Evolutionary conservation across 768 basidiomycete species (phyloP).

Genomic region (Imleria badia): DNA sequence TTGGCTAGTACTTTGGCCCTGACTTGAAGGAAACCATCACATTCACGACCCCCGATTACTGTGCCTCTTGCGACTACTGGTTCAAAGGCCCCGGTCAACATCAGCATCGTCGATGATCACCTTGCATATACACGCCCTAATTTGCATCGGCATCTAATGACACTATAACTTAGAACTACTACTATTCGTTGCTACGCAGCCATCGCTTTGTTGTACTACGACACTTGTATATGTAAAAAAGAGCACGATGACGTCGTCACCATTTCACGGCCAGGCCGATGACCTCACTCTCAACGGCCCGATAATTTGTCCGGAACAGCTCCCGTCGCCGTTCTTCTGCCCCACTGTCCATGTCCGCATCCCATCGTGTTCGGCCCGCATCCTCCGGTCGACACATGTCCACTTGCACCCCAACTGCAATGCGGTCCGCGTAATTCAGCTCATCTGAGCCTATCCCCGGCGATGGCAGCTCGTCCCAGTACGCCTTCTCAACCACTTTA

Average conservation of each 20-base stretch:
- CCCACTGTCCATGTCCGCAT: conserved; percentile 38
- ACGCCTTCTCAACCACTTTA: conserved; percentile 73
- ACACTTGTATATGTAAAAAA: conserved; percentile 19
- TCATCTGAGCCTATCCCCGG: conserved; percentile 24
- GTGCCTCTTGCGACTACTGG: conserved; percentile 59
- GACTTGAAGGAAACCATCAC: conserved; percentile 65
- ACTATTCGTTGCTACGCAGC: conserved; percentile 19
- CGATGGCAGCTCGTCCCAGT: conserved; percentile 63
- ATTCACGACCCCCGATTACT: conserved; percentile 49
- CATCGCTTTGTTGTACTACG: conserved; percentile 23
- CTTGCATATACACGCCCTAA: conserved; percentile 1
- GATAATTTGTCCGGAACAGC: conserved; percentile 76
- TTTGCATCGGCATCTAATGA: conserved; percentile 22
- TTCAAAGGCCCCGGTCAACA: conserved; percentile 43
- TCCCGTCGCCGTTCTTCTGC: conserved; percentile 44
- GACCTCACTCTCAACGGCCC: conserved; percentile 84
- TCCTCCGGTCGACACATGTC: conserved; percentile 41
- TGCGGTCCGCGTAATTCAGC: conserved; percentile 31
- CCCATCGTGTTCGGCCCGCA: conserved; percentile 36
- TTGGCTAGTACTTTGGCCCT: conserved; percentile 59
- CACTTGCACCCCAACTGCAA: conserved; percentile 39
- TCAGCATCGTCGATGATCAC: conserved; percentile 35
- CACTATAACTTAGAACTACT: conserved; percentile 31
- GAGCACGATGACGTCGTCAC: conserved; percentile 36
- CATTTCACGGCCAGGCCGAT: conserved; percentile 75